Evolutionary conservation across 257 asterid genomes (phyloP), one percentile per base, ranked within the genome.

Genomic region (Cruciata laevipes): DNA sequence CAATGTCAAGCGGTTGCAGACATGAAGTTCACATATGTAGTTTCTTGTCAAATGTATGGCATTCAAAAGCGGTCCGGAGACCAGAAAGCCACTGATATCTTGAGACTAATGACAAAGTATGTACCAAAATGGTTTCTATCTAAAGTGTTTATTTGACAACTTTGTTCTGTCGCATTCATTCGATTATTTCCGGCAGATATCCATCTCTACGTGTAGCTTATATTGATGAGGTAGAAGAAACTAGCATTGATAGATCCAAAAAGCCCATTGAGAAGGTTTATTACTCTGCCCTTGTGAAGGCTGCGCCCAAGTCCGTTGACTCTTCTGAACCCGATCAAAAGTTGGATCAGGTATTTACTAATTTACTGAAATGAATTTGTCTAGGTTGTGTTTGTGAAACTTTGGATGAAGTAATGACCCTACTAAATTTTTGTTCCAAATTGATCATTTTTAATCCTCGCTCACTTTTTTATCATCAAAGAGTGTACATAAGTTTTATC

Each of bases 181-280:
- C 55, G 25, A 47, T 67, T 76, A 75, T 74, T 71, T 57, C 47
- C 82, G 72, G 78, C 84, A 92, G 98, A 87, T 92, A 92, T 72
- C 98, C 98, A n/a, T 89, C 98, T 71, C 65, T 93, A 57, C 95
- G 98, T 71, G 98, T 93, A 63, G 98, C 98, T 84, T 93, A 87
- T 56, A 80, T 93, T 51, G 98, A 93, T 65, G 98, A 93, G 89
- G 87, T 93, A 52, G 98, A 93, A 75, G 95, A 87, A 71, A 76
- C 84, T 52, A 75, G 90, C 35, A 72, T 76, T 66, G 88, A 81
- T 75, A 84, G 76, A 77, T 65, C 85, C 2, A 88, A 80, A 67
- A 83, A 84, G 83, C 78, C 62, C 66, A 87, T 75, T 35, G 95
- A 92, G 75, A 92, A 86, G 84, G 89, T 93, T 69, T 93, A 93